Evolutionary conservation across 2,329 filamentous ascomycete genomes (phyloP), one percentile per base, ranked within the genome.

Genomic region (Thielaviopsis populi): DNA sequence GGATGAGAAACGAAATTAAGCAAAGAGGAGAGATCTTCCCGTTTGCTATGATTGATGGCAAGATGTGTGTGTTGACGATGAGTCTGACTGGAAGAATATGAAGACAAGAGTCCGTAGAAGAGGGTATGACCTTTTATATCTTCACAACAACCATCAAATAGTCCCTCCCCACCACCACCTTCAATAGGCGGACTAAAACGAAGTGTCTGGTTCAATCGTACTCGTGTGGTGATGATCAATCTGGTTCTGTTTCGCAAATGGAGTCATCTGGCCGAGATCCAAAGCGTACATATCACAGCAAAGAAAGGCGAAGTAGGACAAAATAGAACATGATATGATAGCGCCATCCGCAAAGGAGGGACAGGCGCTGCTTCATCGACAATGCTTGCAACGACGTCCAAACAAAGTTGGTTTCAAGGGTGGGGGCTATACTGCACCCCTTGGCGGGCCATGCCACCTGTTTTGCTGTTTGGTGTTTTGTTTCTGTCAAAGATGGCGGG

Each of bases 1-100:
- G 56, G 41, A 59, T 41, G 53, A 63, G 66, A 69, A 68, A 67
- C 15, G 48, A 65, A 67, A 67, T 65, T 41, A 61, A 61, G 42
- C 46, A 48, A 41, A 65, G 27, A 54, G 42, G 37, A 61, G 37
- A 43, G 17, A 15, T 19, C 22, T 48, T n/a, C 19, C 50, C 40
- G 40, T 56, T 42, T 48, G 22, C 46, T 27, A 50, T 50, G 33
- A 22, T 60, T 30, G 19, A 46, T 62, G 60, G 24, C 24, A 40
- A 42, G 43, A 59, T 53, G 19, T 33, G 10, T 19, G 27, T 62
- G 59, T 46, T 60, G 58, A 66, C 56, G 61, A 63, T 63, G 63
- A 60, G 48, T 41, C 61, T 65, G 53, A 46, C 59, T 62, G 27
- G 37, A 58, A 64, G 50, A 59, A 42, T 4, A 58, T 63, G 66